These are phyloP conservation scores for Dendrocalamus sinicus DNA, from an alignment of 176 grass and related monocot species.

Conservation along the genomic window DNA sequence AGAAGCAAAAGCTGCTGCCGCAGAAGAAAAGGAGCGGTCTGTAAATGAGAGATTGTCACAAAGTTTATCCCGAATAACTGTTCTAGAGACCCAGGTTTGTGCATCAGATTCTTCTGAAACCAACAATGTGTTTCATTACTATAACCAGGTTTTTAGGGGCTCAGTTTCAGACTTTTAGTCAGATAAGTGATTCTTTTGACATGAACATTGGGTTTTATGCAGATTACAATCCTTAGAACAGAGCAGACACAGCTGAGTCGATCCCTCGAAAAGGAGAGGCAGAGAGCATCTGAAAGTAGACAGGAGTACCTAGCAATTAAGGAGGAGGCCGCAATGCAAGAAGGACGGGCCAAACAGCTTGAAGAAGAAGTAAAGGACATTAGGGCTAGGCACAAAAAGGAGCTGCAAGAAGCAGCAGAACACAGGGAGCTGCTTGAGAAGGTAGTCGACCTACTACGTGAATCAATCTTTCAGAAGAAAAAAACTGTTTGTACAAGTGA, in stretches of 20 bases:
- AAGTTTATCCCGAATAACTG: slow-evolving; percentile 78
- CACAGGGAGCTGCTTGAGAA: slow-evolving; percentile 89
- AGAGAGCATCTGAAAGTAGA: slow-evolving; percentile 97
- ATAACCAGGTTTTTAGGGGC: slow-evolving; percentile 4
- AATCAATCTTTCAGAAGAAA: slow-evolving; percentile 1
- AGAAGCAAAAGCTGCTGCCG: slow-evolving; percentile 94
- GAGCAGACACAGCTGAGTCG: slow-evolving; percentile 98
- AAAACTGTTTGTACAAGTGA: not conserved
- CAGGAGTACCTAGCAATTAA: slow-evolving; percentile 91
- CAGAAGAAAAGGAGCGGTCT: slow-evolving; percentile 89
- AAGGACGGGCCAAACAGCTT: slow-evolving; percentile 85
- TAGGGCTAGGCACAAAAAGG: slow-evolving; percentile 78
- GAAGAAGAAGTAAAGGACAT: slow-evolving; percentile 97
- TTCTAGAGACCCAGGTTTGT: slow-evolving; percentile 96
- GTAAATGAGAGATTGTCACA: slow-evolving; percentile 93
- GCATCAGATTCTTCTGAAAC: not conserved
- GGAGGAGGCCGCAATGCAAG: slow-evolving; percentile 90
- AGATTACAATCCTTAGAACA: slow-evolving; percentile 98
- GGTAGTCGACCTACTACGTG: slow-evolving; percentile 48
- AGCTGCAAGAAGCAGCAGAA: slow-evolving; percentile 75
- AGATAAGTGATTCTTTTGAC: slow-evolving; percentile 21
- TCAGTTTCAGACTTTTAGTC: slow-evolving; percentile 24
- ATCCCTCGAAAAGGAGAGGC: slow-evolving; percentile 97
- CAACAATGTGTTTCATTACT: not conserved
- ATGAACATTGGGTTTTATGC: slow-evolving; percentile 43